phyloP scores from a whole-genome alignment of 257 asterid genomes.

The Leptodermis oblonga region DNA sequence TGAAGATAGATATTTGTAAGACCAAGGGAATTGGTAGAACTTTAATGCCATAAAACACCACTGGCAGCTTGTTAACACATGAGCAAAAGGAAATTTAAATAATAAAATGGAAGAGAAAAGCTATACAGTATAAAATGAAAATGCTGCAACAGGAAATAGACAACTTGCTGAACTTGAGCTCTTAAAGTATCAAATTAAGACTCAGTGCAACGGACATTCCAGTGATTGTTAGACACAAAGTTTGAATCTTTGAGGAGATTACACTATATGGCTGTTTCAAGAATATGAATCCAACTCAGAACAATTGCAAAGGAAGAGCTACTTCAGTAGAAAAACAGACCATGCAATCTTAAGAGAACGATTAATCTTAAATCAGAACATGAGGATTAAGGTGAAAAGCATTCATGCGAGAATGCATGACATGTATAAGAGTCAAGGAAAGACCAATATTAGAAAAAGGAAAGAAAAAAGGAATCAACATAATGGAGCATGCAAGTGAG shows the following conservation, averaged over 20 bases:
- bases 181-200: conserved; percentile 70
- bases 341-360: neutral
- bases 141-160: conserved; percentile 1
- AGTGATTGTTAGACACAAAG: conserved; percentile 92
- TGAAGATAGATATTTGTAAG: neutral
- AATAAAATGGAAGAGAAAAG: neutral
- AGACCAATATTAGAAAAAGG: too few relatives aligned
- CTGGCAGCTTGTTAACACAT: too few relatives aligned
- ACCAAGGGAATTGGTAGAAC: too few relatives aligned
- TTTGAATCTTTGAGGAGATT: conserved; percentile 82
- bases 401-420: neutral
- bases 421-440: neutral
- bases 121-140: neutral
- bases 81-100: neutral
- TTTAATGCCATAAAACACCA: too few relatives aligned
- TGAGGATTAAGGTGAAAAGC: neutral
- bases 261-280: conserved; percentile 66
- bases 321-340: neutral
- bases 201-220: conserved; percentile 93
- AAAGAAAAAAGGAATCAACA: too few relatives aligned
- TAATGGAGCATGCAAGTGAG: too few relatives aligned
- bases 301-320: neutral
- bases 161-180: conserved; percentile 86
- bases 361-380: neutral
- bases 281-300: conserved; percentile 11